A percentile compares a stretch with the other conserved stretches of the same genome.
Evolutionary conservation across 75 land plant genomes (phyloP).

Genomic region (Pinus albicaulis): DNA sequence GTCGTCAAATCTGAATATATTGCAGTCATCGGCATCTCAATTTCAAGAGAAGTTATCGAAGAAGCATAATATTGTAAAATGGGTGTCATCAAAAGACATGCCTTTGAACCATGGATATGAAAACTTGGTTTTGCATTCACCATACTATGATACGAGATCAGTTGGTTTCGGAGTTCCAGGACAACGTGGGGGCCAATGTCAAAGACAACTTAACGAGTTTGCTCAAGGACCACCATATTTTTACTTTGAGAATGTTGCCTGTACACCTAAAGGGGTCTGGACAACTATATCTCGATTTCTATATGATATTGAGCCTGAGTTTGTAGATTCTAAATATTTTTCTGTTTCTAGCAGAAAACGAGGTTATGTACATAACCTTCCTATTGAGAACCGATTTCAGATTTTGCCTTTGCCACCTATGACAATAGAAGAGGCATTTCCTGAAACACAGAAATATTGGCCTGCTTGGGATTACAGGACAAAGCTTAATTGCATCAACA

Average conservation of each 20-base stretch:
- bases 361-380: constrained; percentile 68
- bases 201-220: constrained; percentile 3
- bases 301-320: constrained; percentile 44
- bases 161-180: constrained; percentile 21
- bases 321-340: constrained; percentile 41
- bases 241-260: constrained; percentile 53
- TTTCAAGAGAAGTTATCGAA: neutral
- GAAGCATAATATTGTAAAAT: neutral
- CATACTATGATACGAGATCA: neutral
- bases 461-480: constrained; percentile 59
- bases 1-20: neutral
- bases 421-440: constrained; percentile 52
- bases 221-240: constrained; percentile 46
- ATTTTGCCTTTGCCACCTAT: constrained; percentile 32
- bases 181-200: neutral
- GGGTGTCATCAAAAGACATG: neutral
- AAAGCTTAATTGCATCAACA: constrained; percentile 17
- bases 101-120: neutral
- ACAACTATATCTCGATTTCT: constrained; percentile 31
- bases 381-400: constrained; percentile 36
- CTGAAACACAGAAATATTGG: constrained; percentile 40
- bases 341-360: constrained; percentile 50
- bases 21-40: neutral
- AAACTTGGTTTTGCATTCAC: neutral
- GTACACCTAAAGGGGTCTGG: constrained; percentile 40